These are phyloP conservation scores for Colletotrichum caudatum DNA, from an alignment of 2,329 filamentous ascomycete species.

Conservation along the genomic window DNA sequence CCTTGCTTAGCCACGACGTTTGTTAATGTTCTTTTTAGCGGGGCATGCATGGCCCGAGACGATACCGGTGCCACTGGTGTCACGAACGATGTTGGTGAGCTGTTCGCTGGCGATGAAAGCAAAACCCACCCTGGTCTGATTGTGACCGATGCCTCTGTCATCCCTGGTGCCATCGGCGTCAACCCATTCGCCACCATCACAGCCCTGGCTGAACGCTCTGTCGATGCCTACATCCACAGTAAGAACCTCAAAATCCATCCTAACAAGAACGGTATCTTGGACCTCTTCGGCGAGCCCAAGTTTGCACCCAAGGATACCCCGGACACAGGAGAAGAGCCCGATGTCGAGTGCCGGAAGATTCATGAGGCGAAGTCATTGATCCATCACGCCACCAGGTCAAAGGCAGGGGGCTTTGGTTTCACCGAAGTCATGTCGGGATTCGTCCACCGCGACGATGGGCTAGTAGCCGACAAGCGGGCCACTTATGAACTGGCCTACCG, in stretches of 20 bases:
- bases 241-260: conserved; percentile 58
- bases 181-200: conserved; percentile 79
- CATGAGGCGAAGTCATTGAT: conserved; percentile 54
- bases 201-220: conserved; percentile 73
- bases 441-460: conserved; percentile 60
- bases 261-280: conserved; percentile 60
- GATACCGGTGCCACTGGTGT: conserved; percentile 68
- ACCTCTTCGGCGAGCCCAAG: conserved; percentile 67
- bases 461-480: conserved; percentile 59
- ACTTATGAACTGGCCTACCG: conserved; percentile 66
- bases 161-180: conserved; percentile 72
- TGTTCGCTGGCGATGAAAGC: conserved; percentile 65
- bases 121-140: conserved; percentile 69
- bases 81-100: conserved; percentile 70
- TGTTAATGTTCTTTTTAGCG: conserved; percentile 53
- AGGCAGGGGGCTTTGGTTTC: conserved; percentile 68
- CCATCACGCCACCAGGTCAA: conserved; percentile 55
- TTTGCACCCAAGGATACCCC: conserved; percentile 31
- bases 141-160: conserved; percentile 70
- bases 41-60: conserved; percentile 72
- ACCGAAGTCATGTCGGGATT: conserved; percentile 74
- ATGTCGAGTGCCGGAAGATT: conserved; percentile 54
- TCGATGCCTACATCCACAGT: conserved; percentile 62
- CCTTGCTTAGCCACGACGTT: conserved; percentile 22
- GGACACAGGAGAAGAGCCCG: conserved; percentile 44